Conservation (phyloP, 2,329 filamentous ascomycete genomes). For the Bisporella sp. region DNA sequence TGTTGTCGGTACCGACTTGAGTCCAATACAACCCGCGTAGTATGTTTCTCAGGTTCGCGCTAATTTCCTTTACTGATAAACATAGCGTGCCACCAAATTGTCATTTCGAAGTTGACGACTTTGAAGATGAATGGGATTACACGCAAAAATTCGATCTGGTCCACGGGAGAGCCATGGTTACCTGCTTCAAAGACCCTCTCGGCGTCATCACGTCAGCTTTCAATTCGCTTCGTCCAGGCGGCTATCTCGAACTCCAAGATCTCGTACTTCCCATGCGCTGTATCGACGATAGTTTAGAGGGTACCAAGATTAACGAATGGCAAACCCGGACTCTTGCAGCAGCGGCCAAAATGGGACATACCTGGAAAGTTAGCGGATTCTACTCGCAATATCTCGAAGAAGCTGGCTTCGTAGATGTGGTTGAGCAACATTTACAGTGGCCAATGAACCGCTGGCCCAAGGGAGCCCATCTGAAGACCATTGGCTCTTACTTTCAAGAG, state of each 20-base stretch:
- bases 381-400: constrained; percentile 24
- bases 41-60: not conserved
- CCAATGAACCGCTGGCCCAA: constrained; percentile 48
- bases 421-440: constrained; percentile 43
- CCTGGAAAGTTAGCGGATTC: constrained; percentile 9
- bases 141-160: constrained; percentile 43
- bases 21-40: constrained; percentile 19
- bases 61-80: not conserved
- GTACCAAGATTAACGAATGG: constrained; percentile 16
- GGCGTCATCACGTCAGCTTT: constrained; percentile 6
- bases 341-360: constrained; percentile 6
- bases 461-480: constrained; percentile 16
- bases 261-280: constrained; percentile 6
- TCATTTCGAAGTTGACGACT: constrained; percentile 43
- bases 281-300: constrained; percentile 14
- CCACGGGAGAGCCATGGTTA: constrained; percentile 24
- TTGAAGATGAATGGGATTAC: constrained; percentile 39
- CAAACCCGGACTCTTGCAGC: constrained; percentile 9
- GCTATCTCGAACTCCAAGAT: constrained; percentile 12
- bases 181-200: constrained; percentile 11
- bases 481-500: constrained; percentile 19
- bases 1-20: constrained; percentile 22
- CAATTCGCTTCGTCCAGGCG: constrained; percentile 10
- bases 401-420: constrained; percentile 47
- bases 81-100: constrained; percentile 7